Evolutionary conservation across 2,329 filamentous ascomycete genomes (phyloP), one percentile per base, ranked within the genome.

Genomic region (Trichoderma atroviride): DNA sequence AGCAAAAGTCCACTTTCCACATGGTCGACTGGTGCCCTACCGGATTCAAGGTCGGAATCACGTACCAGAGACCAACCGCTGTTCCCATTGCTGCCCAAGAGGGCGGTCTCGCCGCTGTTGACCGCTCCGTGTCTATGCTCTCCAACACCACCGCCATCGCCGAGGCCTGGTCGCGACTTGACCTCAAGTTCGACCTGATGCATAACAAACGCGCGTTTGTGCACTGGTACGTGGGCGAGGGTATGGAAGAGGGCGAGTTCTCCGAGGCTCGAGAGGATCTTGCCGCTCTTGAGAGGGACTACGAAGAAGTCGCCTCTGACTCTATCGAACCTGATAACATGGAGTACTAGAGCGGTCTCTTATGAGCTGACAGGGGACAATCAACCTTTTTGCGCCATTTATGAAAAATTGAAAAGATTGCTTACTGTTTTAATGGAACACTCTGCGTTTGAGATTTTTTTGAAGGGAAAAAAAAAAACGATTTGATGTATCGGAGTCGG

Each of bases 171-270:
- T 90, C 88, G 71, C 87, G 89, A 72, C 86, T 92, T 60, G 89
- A 91, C 81, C 84, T 90, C 85, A 92, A 92, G 83, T 92, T 92
- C 81, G 89, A 92, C 75, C 89, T 92, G 76, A 92, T 92, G 90
- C 91, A 92, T 86, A 89, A 86, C 83, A 92, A 92, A 87, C 89
- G 90, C 74, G 89, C 90, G 70, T 92, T 92, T 75, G 89, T 92
- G 57, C 89, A 92, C 83, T 92, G 90, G 90, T 92, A 92, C 74
- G 92, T 96, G 66, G 92, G 92, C 74, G 92, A 96, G 83, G 92
- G 92, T 83, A 96, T 96, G 92, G 92, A 96, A 84, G 92, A 96
- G 81, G 92, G 92, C 76, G 92, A 96, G 81, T 96, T 96, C 84
- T 92, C 90, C 72, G 92, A 96, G 82, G 92, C 92, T 71, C 90